Base-by-base conservation (phyloP, 306 rosid genomes). In the Lupinus albus region DNA sequence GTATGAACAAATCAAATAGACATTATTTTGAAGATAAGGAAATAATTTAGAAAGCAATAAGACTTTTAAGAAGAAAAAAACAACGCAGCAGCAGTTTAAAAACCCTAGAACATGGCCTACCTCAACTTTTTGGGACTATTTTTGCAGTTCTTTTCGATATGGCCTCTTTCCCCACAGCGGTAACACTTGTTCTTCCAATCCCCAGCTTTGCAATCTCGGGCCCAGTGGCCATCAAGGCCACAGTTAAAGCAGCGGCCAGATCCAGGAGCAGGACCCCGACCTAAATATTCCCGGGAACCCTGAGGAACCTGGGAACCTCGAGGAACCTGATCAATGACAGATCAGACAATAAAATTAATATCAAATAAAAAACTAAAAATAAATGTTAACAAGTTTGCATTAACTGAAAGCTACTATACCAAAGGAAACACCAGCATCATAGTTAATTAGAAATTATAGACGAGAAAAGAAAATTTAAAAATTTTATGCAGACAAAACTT, bases 121-220 rank as follows among this genome's bases (percentile, higher is more conserved):
- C 84, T 84, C 47, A 62, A 30, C 32, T 87, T 83, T 72, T 82
- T 82, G 56, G 94, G 89, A 49, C 94, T 87, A 58, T 85, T 87
- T 61, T 87, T 80, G 82, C 94, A 87, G 71, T 83, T 77, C 59
- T 76, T 78, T 70, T 87, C 94, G 32, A 84, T 79, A 76, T 87
- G 94, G 61, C 88, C 90, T 61, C 92, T 82, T 41, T 87, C 94
- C 28, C 94, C 94, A 79, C 94, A 84, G 35, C 89, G 90, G 71
- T 84, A 87, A 58, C 94, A 87, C 54, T 83, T 87, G 64, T 87
- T 87, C 79, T 87, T 87, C 94, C 94, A 85, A 62, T 84, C 90
- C 25, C 92, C 88, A 57, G 92, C 88, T 68, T 84, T 84, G 75
- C 92, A 86, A 64, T 86, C 92, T 49, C 92, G 88, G 32, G 92